Conservation (phyloP, 2,329 filamentous ascomycete genomes). For the Colletotrichum graminicola region DNA sequence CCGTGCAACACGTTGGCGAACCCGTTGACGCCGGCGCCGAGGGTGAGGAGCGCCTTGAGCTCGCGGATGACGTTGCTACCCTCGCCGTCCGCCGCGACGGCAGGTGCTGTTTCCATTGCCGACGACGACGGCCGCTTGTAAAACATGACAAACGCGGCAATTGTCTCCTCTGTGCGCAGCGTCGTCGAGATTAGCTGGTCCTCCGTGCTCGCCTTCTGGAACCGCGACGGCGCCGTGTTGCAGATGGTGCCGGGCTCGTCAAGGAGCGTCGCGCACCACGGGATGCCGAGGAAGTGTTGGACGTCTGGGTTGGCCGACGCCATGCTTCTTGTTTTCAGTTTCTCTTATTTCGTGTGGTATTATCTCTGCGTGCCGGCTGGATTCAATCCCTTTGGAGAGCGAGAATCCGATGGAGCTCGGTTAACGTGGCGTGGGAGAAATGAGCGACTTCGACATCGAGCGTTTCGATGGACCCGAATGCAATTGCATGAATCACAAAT, state of each 20-base stretch:
- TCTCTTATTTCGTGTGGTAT: neutral
- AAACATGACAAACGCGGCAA: constrained; percentile 53
- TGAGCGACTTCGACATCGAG: neutral
- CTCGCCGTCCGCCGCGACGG: constrained; percentile 20
- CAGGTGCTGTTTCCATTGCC: neutral
- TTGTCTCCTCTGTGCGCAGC: constrained; percentile 47
- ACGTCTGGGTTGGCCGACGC: constrained; percentile 34
- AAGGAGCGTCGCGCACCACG: constrained; percentile 54
- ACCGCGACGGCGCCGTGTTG: constrained; percentile 52
- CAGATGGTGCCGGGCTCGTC: constrained; percentile 46
- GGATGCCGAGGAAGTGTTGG: constrained; percentile 51
- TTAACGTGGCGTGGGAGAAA: too few species aligned
- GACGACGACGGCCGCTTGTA: constrained; percentile 45
- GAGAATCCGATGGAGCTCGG: neutral
- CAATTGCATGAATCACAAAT: neutral
- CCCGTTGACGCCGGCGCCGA: constrained; percentile 52
- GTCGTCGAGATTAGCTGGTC: constrained; percentile 53
- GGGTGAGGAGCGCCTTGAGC: constrained; percentile 49
- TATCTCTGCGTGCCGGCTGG: neutral
- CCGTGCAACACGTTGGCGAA: constrained; percentile 52
- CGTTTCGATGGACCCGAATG: neutral
- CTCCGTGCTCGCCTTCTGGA: constrained; percentile 45
- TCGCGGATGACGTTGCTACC: constrained; percentile 48
- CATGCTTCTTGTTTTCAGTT: constrained; percentile 16
- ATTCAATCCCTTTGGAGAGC: too few species aligned